Percentiles rank a stretch among this genome's conserved stretches.
Conservation (phyloP, 2,329 filamentous ascomycete genomes). For the Ceratocystis ficicola region DNA sequence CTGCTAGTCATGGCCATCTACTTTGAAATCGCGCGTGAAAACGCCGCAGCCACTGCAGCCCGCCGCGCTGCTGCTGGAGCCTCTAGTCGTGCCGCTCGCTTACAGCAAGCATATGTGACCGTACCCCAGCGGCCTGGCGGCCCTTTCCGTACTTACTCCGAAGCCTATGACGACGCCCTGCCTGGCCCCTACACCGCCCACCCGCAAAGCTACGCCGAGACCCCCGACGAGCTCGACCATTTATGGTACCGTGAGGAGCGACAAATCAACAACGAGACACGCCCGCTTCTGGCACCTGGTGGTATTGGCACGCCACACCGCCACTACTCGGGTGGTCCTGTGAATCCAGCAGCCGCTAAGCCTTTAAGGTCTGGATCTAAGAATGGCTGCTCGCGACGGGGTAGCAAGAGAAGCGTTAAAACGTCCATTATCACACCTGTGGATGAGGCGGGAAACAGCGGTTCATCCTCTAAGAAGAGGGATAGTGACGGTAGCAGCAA, state of each 20-base stretch:
- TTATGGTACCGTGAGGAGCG: slow-evolving; percentile 41
- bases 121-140: slow-evolving; percentile 30
- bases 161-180: slow-evolving; percentile 40
- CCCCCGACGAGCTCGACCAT: slow-evolving; percentile 40
- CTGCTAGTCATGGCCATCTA: slow-evolving; percentile 69
- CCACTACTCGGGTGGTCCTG: slow-evolving; percentile 3
- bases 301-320: slow-evolving; percentile 37
- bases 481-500: background rate
- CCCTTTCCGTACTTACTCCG: slow-evolving; percentile 36
- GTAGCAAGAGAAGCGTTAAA: slow-evolving; percentile 6
- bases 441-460: background rate
- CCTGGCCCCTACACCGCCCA: slow-evolving; percentile 42
- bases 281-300: slow-evolving; percentile 39
- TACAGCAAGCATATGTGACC: slow-evolving; percentile 21
- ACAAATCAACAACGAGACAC: slow-evolving; percentile 39
- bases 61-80: slow-evolving; percentile 29
- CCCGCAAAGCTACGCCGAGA: slow-evolving; percentile 41
- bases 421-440: background rate
- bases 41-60: slow-evolving; percentile 22
- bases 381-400: background rate
- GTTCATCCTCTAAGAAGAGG: background rate
- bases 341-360: background rate
- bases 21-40: slow-evolving; percentile 45
- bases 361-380: background rate
- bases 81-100: slow-evolving; percentile 24